Percentiles rank a stretch among this genome's conserved stretches.
Conservation (phyloP, 2,329 filamentous ascomycete species). For the Arthrobotrys entomopaga region DNA sequence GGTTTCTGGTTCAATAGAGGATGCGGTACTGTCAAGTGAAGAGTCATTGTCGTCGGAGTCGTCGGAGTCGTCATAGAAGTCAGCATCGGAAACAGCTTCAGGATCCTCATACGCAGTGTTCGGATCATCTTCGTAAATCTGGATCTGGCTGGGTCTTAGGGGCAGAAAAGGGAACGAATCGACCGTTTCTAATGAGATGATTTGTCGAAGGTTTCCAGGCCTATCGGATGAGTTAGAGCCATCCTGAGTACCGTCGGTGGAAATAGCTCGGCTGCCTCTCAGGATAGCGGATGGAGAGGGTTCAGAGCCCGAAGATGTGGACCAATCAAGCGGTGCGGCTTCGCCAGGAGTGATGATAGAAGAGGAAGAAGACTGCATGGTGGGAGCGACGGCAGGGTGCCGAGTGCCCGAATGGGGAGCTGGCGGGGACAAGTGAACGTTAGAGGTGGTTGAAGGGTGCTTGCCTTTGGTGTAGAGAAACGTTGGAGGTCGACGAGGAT, state of each 20-base stretch:
- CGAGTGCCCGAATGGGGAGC: background rate
- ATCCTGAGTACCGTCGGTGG: constrained; percentile 11
- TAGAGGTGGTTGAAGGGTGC: constrained; percentile 19
- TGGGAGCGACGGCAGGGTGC: constrained; percentile 3
- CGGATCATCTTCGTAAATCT: constrained; percentile 28
- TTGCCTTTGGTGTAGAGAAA: constrained; percentile 50
- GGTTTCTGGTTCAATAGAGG: too few species aligned
- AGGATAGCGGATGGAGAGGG: constrained; percentile 4
- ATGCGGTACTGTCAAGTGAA: background rate
- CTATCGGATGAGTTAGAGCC: background rate
- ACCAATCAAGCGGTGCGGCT: constrained; percentile 23
- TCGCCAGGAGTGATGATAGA: constrained; percentile 3
- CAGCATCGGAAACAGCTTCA: too few species aligned
- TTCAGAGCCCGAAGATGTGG: constrained; percentile 32
- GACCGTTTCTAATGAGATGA: constrained; percentile 36
- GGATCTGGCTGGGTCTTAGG: constrained; percentile 1
- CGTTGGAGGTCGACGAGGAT: constrained; percentile 29
- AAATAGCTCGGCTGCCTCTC: background rate
- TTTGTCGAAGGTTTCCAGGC: constrained; percentile 8
- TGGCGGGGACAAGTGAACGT: background rate
- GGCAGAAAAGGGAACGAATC: constrained; percentile 39
- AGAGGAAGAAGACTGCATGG: constrained; percentile 1
- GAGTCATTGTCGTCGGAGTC: constrained; percentile 1
- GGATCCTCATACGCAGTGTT: background rate
- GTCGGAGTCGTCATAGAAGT: background rate